phyloP scores from a whole-genome alignment of 2,329 filamentous ascomycete genomes.

The Aulographum hederae region DNA sequence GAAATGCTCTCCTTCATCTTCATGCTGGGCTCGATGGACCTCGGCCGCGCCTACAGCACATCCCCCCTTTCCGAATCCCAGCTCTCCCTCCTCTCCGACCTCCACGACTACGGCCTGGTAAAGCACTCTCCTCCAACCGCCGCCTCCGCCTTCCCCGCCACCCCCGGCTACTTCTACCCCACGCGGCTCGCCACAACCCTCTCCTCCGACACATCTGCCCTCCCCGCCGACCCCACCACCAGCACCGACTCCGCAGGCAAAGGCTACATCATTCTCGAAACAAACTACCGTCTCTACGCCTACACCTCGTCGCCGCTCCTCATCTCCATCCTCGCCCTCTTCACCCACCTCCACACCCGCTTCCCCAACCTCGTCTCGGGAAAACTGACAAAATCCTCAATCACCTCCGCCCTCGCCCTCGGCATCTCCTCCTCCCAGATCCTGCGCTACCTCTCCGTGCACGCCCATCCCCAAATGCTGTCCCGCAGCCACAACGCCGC shows the following conservation, averaged over 20 bases:
- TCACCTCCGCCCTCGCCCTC: slow-evolving; percentile 68
- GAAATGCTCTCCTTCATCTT: slow-evolving; percentile 95
- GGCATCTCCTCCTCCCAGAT: slow-evolving; percentile 95
- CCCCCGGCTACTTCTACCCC: slow-evolving; percentile 48
- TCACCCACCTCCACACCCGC: slow-evolving; percentile 71
- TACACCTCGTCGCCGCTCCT: slow-evolving; percentile 90
- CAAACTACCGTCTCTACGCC: slow-evolving; percentile 93
- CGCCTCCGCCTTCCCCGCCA: no score
- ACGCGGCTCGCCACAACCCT: slow-evolving; percentile 88
- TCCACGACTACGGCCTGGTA: slow-evolving; percentile 84
- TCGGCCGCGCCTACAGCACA: slow-evolving; percentile 81
- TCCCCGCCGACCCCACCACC: slow-evolving; percentile 34
- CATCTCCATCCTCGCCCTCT: slow-evolving; percentile 83
- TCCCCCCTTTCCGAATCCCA: slow-evolving; percentile 66
- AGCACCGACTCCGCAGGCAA: slow-evolving; percentile 23
- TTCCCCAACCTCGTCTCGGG: slow-evolving; percentile 91
- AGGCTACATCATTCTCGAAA: slow-evolving; percentile 90
- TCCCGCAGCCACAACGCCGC: no score
- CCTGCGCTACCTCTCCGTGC: slow-evolving; percentile 76
- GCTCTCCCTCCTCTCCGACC: slow-evolving; percentile 71
- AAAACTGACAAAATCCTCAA: slow-evolving; percentile 73
- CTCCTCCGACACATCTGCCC: slow-evolving; percentile 54
- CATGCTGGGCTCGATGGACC: slow-evolving; percentile 79
- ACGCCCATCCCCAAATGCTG: slow-evolving; percentile 94
- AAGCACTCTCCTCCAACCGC: slow-evolving; percentile 32